Conservation (phyloP, 306 rosid genomes). For the Cercis canadensis region DNA sequence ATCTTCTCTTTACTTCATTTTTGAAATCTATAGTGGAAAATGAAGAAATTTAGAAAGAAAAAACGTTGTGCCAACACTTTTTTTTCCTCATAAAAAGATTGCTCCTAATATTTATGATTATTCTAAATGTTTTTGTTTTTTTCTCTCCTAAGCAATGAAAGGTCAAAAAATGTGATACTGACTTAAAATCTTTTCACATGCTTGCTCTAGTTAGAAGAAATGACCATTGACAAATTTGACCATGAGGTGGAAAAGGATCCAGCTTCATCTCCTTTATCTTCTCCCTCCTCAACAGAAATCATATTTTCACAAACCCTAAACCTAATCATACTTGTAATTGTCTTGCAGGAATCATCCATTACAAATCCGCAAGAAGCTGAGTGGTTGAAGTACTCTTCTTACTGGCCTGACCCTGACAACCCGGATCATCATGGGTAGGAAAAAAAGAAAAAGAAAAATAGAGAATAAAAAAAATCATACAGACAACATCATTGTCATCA, state of each 20-base stretch:
- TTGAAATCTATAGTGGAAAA: too few relatives aligned
- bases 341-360: conserved; percentile 72
- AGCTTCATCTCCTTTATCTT: conserved; percentile 11
- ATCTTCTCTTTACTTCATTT: too few relatives aligned
- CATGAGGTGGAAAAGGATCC: conserved; percentile 5
- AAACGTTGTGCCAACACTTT: not conserved
- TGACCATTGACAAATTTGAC: conserved; percentile 25
- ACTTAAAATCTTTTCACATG: conserved; percentile 26
- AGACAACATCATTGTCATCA: conserved; percentile 59
- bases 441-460: conserved; percentile 24
- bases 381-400: conserved; percentile 95
- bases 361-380: conserved; percentile 81
- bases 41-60: too few relatives aligned
- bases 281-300: conserved; percentile 2
- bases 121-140: not conserved
- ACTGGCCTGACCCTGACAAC: conserved; percentile 93
- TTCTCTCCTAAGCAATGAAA: not conserved
- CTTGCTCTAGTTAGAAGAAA: conserved; percentile 20
- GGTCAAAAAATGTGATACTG: conserved; percentile 10
- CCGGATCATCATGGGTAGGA: conserved; percentile 77
- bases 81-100: conserved; percentile 10
- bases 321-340: conserved; percentile 35
- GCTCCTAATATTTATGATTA: not conserved
- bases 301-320: conserved; percentile 37
- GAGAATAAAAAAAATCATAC: conserved; percentile 31